Base-by-base conservation (phyloP, 2,329 filamentous ascomycete species). In the Amesomyces nigricolor region DNA sequence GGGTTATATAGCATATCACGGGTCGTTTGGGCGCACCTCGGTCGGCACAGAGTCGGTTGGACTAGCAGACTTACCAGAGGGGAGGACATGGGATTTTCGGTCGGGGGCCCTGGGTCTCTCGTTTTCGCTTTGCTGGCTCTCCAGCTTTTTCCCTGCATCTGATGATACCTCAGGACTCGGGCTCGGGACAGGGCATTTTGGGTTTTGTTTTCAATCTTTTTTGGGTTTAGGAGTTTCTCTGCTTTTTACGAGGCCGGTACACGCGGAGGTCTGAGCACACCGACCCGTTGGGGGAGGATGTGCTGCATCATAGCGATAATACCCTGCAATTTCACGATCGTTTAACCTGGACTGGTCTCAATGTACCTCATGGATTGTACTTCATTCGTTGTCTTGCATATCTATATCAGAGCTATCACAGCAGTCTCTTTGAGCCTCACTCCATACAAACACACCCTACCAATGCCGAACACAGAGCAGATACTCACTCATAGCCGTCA, bases 401-500 rank as follows among this genome's bases (percentile, higher is more conserved):
- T 26, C 22, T 26, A 5, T 26, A 26, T 8, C 37, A n/a, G 5
- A n/a, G 26, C 9, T 29, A 19, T 32, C 19, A 5, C 13, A 11
- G 37, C 17, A 22, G 30, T 29, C 14, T 16, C 7, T 35, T 19
- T n/a, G 22, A 26, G 22, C 22, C 5, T 13, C 6, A 17, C 2
- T 11, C 39, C 30, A 16, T 37, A 16, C 17, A 19, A 19, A 19
- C 17, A 19, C 17, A n/a, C 4, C 40, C 62, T 63, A 91, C 86
- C 87, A 90, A 69, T 90, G 87, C 51, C 85, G 76, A 48, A 84
- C 81, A 61, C 80, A 81, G 3, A 90, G 68, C 17, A 91, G 66
- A 69, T 86, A 81, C 66, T 89, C 86, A 60, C 81, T 80, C 78
- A 86, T 85, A n/a, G 74, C 72, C 40, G 78, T 79, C 53, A 88